Base-by-base conservation (phyloP, 106 monocot species). In the Narthecium ossifragum region DNA sequence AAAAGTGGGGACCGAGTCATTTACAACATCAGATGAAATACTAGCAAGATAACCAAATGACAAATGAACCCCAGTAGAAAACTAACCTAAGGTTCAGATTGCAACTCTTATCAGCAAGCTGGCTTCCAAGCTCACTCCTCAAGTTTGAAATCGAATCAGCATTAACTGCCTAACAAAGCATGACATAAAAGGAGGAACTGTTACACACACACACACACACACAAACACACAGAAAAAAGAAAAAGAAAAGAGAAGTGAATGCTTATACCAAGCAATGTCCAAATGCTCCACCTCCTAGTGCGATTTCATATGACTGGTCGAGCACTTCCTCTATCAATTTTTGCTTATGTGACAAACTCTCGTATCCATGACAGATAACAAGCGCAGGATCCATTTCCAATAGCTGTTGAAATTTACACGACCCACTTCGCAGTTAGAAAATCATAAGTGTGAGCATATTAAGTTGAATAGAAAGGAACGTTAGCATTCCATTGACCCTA, bases 41-140 rank as follows among this genome's bases (percentile, higher is more conserved):
- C n/a, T n/a, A 5, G 31, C 12, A 52, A 46, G 26, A 28, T 10
- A 56, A 55, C 2, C 31, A 65, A 50, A 58, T 10, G 20, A 2
- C 24, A 22, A 24, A 49, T n/a, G n/a, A n/a, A n/a, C n/a, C 31
- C 12, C 8, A 28, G 14, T 13, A 49, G 27, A 55, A 11, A 46
- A 63, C 25, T 54, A 20, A 82, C 86, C 86, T 82, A 40, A 86
- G 56, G 26, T 75, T 75, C 38, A 58, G 61, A 65, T 52, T 69
- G 39, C 6, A 61, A 57, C 85, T 96, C 68, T 84, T 96, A 10
- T 67, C 41, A 50, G 89, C 94, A 56, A 96, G 61, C 38, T 81
- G 86, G 67, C 90, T 59, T 34, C 94, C 94, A 55, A 96, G 86
- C 40, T 96, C 89, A 59, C 94, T 96, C 63, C 90, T 80, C 53